A percentile compares a stretch with the other conserved stretches of the same genome.
Evolutionary conservation across 1,284 basidiomycete species (phyloP).

Genomic region (Ceratobasidium sp.): DNA sequence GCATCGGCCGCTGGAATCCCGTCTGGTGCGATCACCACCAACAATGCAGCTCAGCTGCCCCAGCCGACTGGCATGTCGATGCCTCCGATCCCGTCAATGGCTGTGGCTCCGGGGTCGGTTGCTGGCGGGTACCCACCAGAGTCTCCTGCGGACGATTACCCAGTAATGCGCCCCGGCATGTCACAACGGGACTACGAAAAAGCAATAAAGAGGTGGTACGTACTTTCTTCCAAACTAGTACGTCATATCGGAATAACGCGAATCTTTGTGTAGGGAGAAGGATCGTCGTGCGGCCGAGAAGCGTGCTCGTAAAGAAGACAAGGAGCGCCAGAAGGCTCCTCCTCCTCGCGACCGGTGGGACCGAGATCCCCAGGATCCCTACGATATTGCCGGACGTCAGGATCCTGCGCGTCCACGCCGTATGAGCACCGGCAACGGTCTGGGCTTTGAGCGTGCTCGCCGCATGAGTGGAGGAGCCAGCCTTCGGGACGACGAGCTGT

Average conservation of each 20-base stretch:
- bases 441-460: slow-evolving; percentile 40
- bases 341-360: background rate
- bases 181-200: slow-evolving; percentile 27
- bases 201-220: slow-evolving; percentile 32
- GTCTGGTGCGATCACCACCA: slow-evolving; percentile 32
- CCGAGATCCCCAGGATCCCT: slow-evolving; percentile 24
- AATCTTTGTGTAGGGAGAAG: slow-evolving; percentile 18
- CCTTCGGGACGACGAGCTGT: slow-evolving; percentile 37
- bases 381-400: slow-evolving; percentile 27
- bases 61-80: slow-evolving; percentile 30
- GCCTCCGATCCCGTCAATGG: slow-evolving; percentile 13
- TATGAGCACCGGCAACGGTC: slow-evolving; percentile 15
- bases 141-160: slow-evolving; percentile 41
- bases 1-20: slow-evolving; percentile 40
- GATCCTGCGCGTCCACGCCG: slow-evolving; percentile 22
- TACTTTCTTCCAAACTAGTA: background rate
- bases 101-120: slow-evolving; percentile 4
- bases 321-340: slow-evolving; percentile 18
- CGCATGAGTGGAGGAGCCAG: slow-evolving; percentile 38
- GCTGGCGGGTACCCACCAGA: slow-evolving; percentile 21
- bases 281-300: slow-evolving; percentile 41
- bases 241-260: slow-evolving; percentile 1
- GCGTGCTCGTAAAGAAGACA: slow-evolving; percentile 41
- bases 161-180: slow-evolving; percentile 35
- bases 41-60: slow-evolving; percentile 33